Percentiles rank a stretch among this genome's conserved stretches.
phyloP scores from a whole-genome alignment of 2,329 filamentous ascomycete species.

The Colletotrichum karsti region DNA sequence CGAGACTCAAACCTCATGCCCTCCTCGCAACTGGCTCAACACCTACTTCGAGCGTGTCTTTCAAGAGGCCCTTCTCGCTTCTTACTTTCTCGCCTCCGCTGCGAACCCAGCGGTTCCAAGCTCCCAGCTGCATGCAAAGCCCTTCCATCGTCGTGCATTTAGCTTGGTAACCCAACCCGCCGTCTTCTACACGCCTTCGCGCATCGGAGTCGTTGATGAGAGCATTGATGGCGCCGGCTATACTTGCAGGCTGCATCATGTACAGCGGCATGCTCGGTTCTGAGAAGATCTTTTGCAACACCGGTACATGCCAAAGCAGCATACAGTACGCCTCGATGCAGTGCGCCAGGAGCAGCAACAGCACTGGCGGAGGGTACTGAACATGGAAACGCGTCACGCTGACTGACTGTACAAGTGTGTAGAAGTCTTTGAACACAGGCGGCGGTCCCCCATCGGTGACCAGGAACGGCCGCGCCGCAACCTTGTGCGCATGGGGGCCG shows the following conservation, averaged over 20 bases:
- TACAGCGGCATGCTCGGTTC: slow-evolving; percentile 44
- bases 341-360: slow-evolving; percentile 47
- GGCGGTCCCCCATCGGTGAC: slow-evolving; percentile 60
- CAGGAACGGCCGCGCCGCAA: slow-evolving; percentile 56
- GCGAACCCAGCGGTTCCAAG: slow-evolving; percentile 45
- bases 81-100: slow-evolving; percentile 10
- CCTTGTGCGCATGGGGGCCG: slow-evolving; percentile 41
- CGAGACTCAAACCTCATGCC: slow-evolving; percentile 11
- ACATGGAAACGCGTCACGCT: slow-evolving; percentile 42
- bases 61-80: slow-evolving; percentile 10
- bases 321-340: slow-evolving; percentile 45
- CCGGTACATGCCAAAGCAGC: slow-evolving; percentile 35
- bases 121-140: slow-evolving; percentile 46
- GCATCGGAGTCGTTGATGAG: slow-evolving; percentile 48
- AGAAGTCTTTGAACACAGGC: slow-evolving; percentile 48
- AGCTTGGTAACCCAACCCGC: slow-evolving; percentile 50
- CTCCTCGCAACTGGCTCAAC: slow-evolving; percentile 23
- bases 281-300: slow-evolving; percentile 35
- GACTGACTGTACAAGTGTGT: slow-evolving; percentile 40
- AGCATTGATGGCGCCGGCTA: slow-evolving; percentile 44
- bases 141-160: slow-evolving; percentile 50
- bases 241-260: slow-evolving; percentile 49
- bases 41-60: slow-evolving; percentile 20
- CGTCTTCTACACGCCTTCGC: slow-evolving; percentile 44
- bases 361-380: slow-evolving; percentile 40